phyloP scores from a whole-genome alignment of 169 alveolate species.

The Amoebophrya sp. region DNA sequence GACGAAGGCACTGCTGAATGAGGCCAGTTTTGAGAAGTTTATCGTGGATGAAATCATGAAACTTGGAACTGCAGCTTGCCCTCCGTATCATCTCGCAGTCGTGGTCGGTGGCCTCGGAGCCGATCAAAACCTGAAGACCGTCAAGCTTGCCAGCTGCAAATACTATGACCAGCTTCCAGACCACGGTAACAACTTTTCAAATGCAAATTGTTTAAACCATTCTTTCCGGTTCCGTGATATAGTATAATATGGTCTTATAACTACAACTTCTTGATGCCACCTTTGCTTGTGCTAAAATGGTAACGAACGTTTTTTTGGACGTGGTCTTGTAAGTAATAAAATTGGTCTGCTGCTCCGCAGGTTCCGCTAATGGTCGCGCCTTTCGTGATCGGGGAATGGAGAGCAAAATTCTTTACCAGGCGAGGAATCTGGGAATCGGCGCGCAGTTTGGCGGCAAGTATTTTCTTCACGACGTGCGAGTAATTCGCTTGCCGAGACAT shows the following conservation, averaged over 20 bases:
- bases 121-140: conserved; percentile 74
- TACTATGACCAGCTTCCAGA: conserved; percentile 66
- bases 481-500: conserved; percentile 75
- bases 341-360: no score
- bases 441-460: conserved; percentile 85
- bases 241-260: no score
- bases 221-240: no score
- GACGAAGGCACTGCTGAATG: conserved; percentile 66
- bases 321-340: no score
- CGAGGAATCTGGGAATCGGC: conserved; percentile 71
- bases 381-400: conserved; percentile 69
- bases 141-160: conserved; percentile 70
- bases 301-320: no score
- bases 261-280: no score
- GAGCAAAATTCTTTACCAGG: conserved; percentile 35
- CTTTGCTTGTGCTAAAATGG: no score
- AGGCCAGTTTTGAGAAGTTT: conserved; percentile 30
- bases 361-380: conserved; percentile 58
- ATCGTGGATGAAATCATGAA: conserved; percentile 61
- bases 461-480: conserved; percentile 79
- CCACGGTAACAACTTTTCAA: conserved; percentile 59
- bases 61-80: conserved; percentile 82
- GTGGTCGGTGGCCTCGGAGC: conserved; percentile 78
- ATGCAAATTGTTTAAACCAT: no score
- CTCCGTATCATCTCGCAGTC: conserved; percentile 79